phyloP scores from a whole-genome alignment of 768 basidiomycete species.

The Suillus variegatus region DNA sequence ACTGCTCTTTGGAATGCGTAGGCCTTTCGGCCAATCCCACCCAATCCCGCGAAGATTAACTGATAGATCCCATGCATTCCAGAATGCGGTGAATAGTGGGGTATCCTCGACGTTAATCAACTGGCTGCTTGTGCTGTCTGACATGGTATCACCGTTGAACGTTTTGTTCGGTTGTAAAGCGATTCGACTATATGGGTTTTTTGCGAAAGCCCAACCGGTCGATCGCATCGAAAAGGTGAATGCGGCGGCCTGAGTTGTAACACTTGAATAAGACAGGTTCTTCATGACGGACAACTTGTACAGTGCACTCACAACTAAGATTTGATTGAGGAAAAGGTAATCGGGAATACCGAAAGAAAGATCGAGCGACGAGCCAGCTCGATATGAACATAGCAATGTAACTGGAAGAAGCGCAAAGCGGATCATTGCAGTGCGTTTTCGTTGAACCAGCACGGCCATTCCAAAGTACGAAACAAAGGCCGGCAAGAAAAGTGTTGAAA shows the following conservation, averaged over 20 bases:
- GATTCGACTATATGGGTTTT: slow-evolving; percentile 7
- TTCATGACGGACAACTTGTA: background rate
- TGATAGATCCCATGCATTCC: slow-evolving; percentile 30
- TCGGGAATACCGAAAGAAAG: slow-evolving; percentile 19
- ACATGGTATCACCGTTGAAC: background rate
- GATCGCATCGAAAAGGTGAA: slow-evolving; percentile 27
- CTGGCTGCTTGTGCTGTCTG: background rate
- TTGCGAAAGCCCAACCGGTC: slow-evolving; percentile 21
- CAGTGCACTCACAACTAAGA: slow-evolving; percentile 19
- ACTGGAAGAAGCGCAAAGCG: slow-evolving; percentile 52
- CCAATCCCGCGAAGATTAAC: slow-evolving; percentile 29
- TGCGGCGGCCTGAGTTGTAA: slow-evolving; percentile 22
- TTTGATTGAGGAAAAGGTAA: slow-evolving; percentile 23
- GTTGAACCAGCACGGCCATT: slow-evolving; percentile 54
- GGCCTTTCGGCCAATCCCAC: slow-evolving; percentile 19
- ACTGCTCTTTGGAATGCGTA: slow-evolving; percentile 16
- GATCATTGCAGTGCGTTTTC: slow-evolving; percentile 39
- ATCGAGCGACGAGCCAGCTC: slow-evolving; percentile 33
- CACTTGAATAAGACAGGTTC: slow-evolving; percentile 6
- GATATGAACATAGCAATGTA: slow-evolving; percentile 44
- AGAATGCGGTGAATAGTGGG: slow-evolving; percentile 6
- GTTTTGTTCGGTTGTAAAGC: background rate
- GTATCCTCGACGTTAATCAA: background rate
- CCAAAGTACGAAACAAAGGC: slow-evolving; percentile 47
- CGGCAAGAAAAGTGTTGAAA: slow-evolving; percentile 39